Base-by-base conservation (phyloP, 176 grass and related monocot species). In the Leersia perrieri region DNA sequence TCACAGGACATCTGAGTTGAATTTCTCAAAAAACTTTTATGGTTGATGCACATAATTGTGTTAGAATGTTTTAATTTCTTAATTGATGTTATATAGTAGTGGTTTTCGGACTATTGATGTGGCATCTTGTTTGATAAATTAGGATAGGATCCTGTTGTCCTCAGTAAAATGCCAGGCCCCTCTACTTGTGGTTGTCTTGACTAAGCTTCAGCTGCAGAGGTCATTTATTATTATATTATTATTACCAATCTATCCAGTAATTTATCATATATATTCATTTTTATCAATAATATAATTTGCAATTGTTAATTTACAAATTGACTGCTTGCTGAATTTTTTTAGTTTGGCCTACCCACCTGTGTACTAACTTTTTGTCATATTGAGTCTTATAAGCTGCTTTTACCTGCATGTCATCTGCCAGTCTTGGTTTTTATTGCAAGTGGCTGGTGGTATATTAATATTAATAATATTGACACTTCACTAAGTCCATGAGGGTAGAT, bases 81-180 rank as follows among this genome's bases (percentile, higher is more conserved):
- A 13, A 25, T 14, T 60, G 11, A 15, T 60, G 72, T 9, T 74
- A 75, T n/a, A 60, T 75, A 26, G 15, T 47, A n/a, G n/a, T n/a
- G n/a, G n/a, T 60, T 61, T 39, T 44, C 68, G 51, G 61, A 33
- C 18, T 36, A 18, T 69, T 67, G 64, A 33, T 33, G 26, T 83
- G n/a, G 9, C 60, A 42, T 73, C 2, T 23, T 79, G 26, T 44
- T 80, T 61, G 18, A 76, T 69, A 25, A 81, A 70, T 68, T 41
- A 42, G 26, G 76, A 74, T 29, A 55, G 26, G 10, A 57, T 23
- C 33, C 15, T 42, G 16, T 57, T 45, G 11, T 44, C 35, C 31
- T 45, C 62, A 3, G 25, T 36, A 60, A 75, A n/a, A n/a, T n/a
- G n/a, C n/a, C n/a, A n/a, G n/a, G n/a, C n/a, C n/a, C n/a, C n/a